A percentile compares a stretch with the other conserved stretches of the same genome.
These are phyloP conservation scores for Mycena maculata DNA, from an alignment of 768 basidiomycete genomes.

Conservation along the genomic window DNA sequence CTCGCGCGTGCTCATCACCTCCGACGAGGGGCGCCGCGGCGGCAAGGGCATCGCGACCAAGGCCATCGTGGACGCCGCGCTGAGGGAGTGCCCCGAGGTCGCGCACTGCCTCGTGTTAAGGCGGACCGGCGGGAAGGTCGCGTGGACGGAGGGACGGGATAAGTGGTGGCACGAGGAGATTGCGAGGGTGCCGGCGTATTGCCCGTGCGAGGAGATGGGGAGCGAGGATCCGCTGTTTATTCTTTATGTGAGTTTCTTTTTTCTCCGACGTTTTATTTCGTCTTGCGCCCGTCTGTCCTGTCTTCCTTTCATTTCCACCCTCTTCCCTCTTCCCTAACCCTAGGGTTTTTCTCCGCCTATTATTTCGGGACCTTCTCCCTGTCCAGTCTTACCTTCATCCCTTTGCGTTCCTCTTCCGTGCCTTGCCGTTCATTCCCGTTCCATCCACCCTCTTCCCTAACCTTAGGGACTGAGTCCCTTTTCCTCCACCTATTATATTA, in stretches of 20 bases:
- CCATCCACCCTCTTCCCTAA: too few species aligned
- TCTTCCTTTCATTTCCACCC: neutral
- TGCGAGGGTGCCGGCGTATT: conserved; percentile 86
- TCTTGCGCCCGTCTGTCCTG: neutral
- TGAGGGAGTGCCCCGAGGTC: conserved; percentile 84
- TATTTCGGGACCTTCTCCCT: too few species aligned
- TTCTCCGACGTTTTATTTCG: neutral
- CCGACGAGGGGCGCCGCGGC: conserved; percentile 93
- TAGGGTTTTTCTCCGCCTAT: too few species aligned
- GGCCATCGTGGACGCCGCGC: conserved; percentile 90
- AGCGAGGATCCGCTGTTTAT: conserved; percentile 99
- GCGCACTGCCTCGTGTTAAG: conserved; percentile 92
- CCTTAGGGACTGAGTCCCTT: too few species aligned
- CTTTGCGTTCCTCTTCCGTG: too few species aligned
- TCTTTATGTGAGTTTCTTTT: conserved; percentile 81
- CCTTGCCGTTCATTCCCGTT: too few species aligned
- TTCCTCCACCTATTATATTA: too few species aligned
- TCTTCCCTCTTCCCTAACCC: neutral
- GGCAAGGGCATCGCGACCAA: conserved; percentile 97
- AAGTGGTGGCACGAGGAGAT: conserved; percentile 97
- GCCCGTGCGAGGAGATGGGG: conserved; percentile 87
- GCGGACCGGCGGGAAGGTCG: conserved; percentile 86
- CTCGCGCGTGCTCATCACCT: conserved; percentile 92
- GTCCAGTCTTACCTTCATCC: too few species aligned
- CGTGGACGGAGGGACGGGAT: conserved; percentile 87